Evolutionary conservation across 140 eudicot genomes (phyloP), one percentile per base, ranked within the genome.

Genomic region (Bidens hawaiensis): DNA sequence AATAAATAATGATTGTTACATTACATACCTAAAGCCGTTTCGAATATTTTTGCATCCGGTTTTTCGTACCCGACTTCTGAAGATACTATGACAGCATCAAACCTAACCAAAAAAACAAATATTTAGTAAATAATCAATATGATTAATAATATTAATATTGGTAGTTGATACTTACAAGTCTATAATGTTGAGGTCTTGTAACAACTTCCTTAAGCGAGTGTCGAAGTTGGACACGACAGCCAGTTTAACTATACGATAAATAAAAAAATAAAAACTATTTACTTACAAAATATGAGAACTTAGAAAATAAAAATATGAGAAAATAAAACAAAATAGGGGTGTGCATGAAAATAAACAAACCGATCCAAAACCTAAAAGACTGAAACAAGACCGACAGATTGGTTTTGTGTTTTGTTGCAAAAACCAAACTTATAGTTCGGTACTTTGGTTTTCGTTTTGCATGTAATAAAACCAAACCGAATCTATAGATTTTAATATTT

Each of bases 171-270:
- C 96, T 82, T 74, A 91, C 99, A 91, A 28, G 65, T 85, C 87
- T 53, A 88, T 73, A 52, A 91, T 80, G 42, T 83, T 72, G n/a
- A 87, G 93, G 31, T 91, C 99, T 75, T 72, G 85, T 56, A 91
- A 74, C 46, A 91, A 79, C 89, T 91, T 91, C 82, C 96, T 85
- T 86, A 91, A 73, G 60, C 99, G 96, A 53, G 80, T 76, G 75
- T 91, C 99, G 58, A 91, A 91, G 74, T 91, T 91, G 74, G 99
- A 91, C 3, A 91, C 99, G 42, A 91, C 99, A 40, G 99, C 99
- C 78, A 91, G 77, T 82, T 88, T 91, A 74, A 91, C 99, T 91
- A 95, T 67, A 40, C 33, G 21, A 27, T 46, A 42, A 15, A 27
- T 46, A 40, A 38, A 42, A 18, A 51, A 72, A 49, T 45, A 43